A percentile compares a stretch with the other conserved stretches of the same genome.
phyloP scores from a whole-genome alignment of 768 basidiomycete species.

The Crassisporium funariophilum region DNA sequence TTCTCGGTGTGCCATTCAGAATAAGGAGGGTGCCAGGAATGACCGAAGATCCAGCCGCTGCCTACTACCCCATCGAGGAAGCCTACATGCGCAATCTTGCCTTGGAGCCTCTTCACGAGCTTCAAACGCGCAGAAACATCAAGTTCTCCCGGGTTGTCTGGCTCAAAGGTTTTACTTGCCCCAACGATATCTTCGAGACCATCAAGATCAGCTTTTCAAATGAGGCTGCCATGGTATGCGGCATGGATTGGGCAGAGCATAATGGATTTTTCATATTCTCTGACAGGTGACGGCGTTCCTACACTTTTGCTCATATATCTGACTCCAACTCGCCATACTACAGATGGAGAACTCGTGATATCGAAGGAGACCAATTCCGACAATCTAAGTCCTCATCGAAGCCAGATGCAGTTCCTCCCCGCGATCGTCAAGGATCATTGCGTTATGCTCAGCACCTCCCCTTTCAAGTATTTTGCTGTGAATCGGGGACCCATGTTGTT shows the following conservation, averaged over 20 bases:
- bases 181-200: constrained; percentile 96
- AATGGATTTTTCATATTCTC: constrained; percentile 98
- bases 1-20: constrained; percentile 91
- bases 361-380: constrained; percentile 97
- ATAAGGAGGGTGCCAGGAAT: constrained; percentile 91
- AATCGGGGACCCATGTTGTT: constrained; percentile 95
- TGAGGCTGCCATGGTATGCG: constrained; percentile 97
- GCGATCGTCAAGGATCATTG: constrained; percentile 76
- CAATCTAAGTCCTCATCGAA: constrained; percentile 94
- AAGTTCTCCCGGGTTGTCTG: constrained; percentile 91
- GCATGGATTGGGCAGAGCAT: constrained; percentile 99
- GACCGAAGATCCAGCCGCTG: constrained; percentile 84
- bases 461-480: constrained; percentile 99
- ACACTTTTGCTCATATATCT: neutral
- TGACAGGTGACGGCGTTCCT: too few species aligned
- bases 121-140: constrained; percentile 74
- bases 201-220: constrained; percentile 89
- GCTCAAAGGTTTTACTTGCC: constrained; percentile 99
- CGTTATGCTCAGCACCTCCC: constrained; percentile 92
- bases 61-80: constrained; percentile 96
- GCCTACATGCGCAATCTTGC: constrained; percentile 92
- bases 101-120: constrained; percentile 86
- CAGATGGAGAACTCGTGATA: constrained; percentile 97
- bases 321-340: neutral
- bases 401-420: constrained; percentile 88